Evolutionary conservation across 129 eudicot species (phyloP), one percentile per base, ranked within the genome.

Genomic region (Logfia minima): DNA sequence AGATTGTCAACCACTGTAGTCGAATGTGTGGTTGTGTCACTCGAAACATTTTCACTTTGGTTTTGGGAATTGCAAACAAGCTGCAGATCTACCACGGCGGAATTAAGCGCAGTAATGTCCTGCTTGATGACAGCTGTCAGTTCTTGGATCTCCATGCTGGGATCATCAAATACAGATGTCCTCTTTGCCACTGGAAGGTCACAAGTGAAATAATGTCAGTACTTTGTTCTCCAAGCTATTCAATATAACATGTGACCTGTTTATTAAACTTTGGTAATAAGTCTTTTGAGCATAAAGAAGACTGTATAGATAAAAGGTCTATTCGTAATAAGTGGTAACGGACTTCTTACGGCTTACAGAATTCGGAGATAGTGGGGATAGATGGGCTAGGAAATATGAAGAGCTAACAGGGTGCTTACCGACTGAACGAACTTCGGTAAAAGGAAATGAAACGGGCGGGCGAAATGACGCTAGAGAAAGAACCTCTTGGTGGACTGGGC

Each of bases 1-100:
- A 93, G 83, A 83, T 88, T 86, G 85, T 93, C 98, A 68, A 93
- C 98, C 68, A 93, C 98, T 13, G 96, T 92, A 2, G 96, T 70
- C 26, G 72, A 68, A 68, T 68, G 72, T 13, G 72, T 68, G 24
- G 55, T 68, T 37, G 72, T 68, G 56, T 68, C 72, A 34, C 56
- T 68, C 19, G 72, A 68, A 68, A 68, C 72, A 68, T 68, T 68
- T 68, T 68, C 72, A 68, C 53, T 41, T 68, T 68, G 39, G 32
- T 68, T 37, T 39, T 68, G 72, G n/a, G 72, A 68, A 68, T 68
- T 68, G n/a, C 72, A 68, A n/a, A 35, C 72, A 68, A 68, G 72
- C 72, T 68, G 72, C 72, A 68, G 39, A 35, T 68, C 72, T n/a
- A 68, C 56, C 52, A 68, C 72, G 21, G 72, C 72, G 11, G 72